Conservation (phyloP, 2,329 filamentous ascomycete species). For the Graphiopsis chlorocephala region DNA sequence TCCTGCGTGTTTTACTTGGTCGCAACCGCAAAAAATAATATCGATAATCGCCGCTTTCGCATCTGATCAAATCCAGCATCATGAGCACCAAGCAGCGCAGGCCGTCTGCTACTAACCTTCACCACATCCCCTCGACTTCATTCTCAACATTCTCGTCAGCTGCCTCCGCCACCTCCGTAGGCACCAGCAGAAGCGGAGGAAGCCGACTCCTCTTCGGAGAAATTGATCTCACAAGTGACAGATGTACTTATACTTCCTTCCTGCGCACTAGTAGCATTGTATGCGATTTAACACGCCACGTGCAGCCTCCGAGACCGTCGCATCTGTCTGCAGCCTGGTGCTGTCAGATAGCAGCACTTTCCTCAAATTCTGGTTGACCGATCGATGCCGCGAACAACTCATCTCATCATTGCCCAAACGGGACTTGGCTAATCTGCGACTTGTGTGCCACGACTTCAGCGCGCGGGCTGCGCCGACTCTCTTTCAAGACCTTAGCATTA, state of each 20-base stretch:
- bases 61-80: slow-evolving; percentile 6
- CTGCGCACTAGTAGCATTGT: background rate
- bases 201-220: slow-evolving; percentile 48
- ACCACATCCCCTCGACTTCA: slow-evolving; percentile 33
- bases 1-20: slow-evolving; percentile 8
- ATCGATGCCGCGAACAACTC: slow-evolving; percentile 45
- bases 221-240: slow-evolving; percentile 44
- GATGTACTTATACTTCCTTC: slow-evolving; percentile 30
- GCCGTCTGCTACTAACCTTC: slow-evolving; percentile 26
- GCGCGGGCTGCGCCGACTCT: slow-evolving; percentile 66
- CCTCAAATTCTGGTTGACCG: slow-evolving; percentile 50
- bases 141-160: slow-evolving; percentile 33
- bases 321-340: slow-evolving; percentile 49
- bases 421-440: slow-evolving; percentile 54
- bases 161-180: slow-evolving; percentile 35
- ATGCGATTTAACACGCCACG: slow-evolving; percentile 5
- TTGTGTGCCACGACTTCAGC: slow-evolving; percentile 68
- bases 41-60: background rate
- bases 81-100: slow-evolving; percentile 31
- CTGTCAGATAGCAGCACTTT: slow-evolving; percentile 49
- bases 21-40: background rate
- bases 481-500: slow-evolving; percentile 67
- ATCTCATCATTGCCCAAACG: slow-evolving; percentile 41
- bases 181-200: slow-evolving; percentile 37
- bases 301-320: slow-evolving; percentile 44